These are phyloP conservation scores for Trypanosomatidae sp. DNA, from an alignment of 208 protist genomes.

Conservation along the genomic window DNA sequence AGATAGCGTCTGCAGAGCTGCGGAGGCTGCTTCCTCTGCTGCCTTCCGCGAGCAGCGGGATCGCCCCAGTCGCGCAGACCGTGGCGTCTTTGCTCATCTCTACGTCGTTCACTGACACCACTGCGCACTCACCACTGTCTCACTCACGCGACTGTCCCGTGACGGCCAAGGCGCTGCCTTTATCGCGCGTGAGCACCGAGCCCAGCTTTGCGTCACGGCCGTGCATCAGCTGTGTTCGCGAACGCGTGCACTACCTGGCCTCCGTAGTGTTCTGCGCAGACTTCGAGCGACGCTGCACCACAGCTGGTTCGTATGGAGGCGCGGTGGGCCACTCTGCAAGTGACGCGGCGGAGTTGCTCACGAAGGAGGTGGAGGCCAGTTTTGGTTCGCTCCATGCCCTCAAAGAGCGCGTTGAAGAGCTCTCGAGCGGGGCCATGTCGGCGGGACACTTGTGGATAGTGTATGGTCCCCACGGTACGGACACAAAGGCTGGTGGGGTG, in stretches of 20 bases:
- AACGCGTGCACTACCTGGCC: conserved; percentile 71
- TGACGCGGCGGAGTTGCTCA: conserved; percentile 11
- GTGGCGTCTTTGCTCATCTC: conserved; percentile 42
- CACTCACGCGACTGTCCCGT: conserved; percentile 68
- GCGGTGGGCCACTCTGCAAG: background rate
- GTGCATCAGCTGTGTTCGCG: conserved; percentile 53
- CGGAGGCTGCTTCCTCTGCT: conserved; percentile 26
- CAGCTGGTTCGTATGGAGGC: background rate
- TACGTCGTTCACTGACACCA: conserved; percentile 21
- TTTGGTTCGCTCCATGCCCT: conserved; percentile 49
- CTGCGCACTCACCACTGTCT: background rate
- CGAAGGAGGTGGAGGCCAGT: conserved; percentile 20
- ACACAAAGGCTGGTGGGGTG: conserved; percentile 30
- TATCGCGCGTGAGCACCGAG: conserved; percentile 44
- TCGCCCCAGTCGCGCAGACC: conserved; percentile 1
- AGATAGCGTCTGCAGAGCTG: conserved; percentile 21
- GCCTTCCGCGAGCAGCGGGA: background rate
- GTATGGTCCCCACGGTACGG: conserved; percentile 22
- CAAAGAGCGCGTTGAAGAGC: conserved; percentile 33
- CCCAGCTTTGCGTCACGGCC: conserved; percentile 43
- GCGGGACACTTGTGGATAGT: conserved; percentile 75
- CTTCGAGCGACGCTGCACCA: conserved; percentile 42
- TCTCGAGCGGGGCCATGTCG: conserved; percentile 33
- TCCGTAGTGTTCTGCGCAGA: conserved; percentile 58
- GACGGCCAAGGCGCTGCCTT: conserved; percentile 31